phyloP scores from a whole-genome alignment of 2,329 filamentous ascomycete genomes.

The Fusarium multiceps region DNA sequence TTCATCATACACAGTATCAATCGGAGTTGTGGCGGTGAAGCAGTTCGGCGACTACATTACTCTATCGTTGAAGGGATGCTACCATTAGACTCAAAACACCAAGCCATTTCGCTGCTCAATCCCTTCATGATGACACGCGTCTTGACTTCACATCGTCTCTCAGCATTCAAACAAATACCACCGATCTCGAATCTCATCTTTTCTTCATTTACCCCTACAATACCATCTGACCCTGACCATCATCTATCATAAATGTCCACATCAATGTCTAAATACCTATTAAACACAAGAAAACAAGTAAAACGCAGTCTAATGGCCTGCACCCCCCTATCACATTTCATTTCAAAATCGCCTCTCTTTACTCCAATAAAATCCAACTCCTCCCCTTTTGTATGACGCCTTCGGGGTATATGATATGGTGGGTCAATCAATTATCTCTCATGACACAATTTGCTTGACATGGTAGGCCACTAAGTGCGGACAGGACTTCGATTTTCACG shows the following conservation, averaged over 20 bases:
- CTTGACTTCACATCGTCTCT: not conserved
- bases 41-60: not conserved
- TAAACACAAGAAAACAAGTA: constrained; percentile 27
- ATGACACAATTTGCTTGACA: not conserved
- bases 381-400: not conserved
- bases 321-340: constrained; percentile 18
- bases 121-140: no score
- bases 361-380: constrained; percentile 37
- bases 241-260: constrained; percentile 42
- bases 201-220: not conserved
- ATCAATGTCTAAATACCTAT: constrained; percentile 40
- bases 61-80: not conserved
- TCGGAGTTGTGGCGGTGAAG: not conserved
- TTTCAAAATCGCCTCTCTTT: constrained; percentile 23
- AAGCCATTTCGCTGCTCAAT: not conserved
- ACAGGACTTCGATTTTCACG: constrained; percentile 45
- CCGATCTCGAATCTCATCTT: not conserved
- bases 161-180: not conserved
- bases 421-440: constrained; percentile 6
- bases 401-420: constrained; percentile 6
- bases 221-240: not conserved
- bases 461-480: constrained; percentile 27
- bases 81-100: not conserved
- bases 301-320: constrained; percentile 32
- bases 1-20: not conserved